Evolutionary conservation across 2,329 filamentous ascomycete species (phyloP).

Genomic region (Penicillium concentricum): DNA sequence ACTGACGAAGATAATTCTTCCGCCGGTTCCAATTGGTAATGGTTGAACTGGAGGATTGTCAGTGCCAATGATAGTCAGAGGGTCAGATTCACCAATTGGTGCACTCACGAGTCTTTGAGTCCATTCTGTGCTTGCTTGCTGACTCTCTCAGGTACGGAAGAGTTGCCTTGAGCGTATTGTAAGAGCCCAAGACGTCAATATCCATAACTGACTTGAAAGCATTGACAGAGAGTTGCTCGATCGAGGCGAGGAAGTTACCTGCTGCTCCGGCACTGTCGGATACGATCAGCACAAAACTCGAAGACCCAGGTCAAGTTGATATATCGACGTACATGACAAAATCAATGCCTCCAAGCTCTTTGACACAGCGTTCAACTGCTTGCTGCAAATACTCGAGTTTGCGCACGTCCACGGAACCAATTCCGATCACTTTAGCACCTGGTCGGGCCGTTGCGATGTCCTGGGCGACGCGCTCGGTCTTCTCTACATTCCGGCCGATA

Average conservation of each 20-base stretch:
- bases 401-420: conserved; percentile 74
- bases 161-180: conserved; percentile 91
- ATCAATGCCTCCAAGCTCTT: conserved; percentile 84
- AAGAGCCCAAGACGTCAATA: conserved; percentile 91
- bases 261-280: conserved; percentile 76
- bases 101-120: conserved; percentile 53
- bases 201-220: conserved; percentile 96
- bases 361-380: conserved; percentile 75
- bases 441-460: conserved; percentile 77
- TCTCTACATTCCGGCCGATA: conserved; percentile 82
- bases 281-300: conserved; percentile 12
- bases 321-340: conserved; percentile 71
- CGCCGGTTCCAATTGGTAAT: conserved; percentile 60
- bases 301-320: not conserved
- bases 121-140: conserved; percentile 61
- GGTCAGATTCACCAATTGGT: not conserved
- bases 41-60: conserved; percentile 25
- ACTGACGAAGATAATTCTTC: conserved; percentile 84
- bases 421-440: conserved; percentile 81
- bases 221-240: conserved; percentile 77
- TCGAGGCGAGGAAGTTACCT: conserved; percentile 89
- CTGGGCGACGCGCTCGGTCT: conserved; percentile 76
- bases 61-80: conserved; percentile 1
- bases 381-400: conserved; percentile 66
- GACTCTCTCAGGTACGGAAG: conserved; percentile 77